These are phyloP conservation scores for Lachnellula hyalina DNA, from an alignment of 2,329 filamentous ascomycete genomes.

Conservation along the genomic window DNA sequence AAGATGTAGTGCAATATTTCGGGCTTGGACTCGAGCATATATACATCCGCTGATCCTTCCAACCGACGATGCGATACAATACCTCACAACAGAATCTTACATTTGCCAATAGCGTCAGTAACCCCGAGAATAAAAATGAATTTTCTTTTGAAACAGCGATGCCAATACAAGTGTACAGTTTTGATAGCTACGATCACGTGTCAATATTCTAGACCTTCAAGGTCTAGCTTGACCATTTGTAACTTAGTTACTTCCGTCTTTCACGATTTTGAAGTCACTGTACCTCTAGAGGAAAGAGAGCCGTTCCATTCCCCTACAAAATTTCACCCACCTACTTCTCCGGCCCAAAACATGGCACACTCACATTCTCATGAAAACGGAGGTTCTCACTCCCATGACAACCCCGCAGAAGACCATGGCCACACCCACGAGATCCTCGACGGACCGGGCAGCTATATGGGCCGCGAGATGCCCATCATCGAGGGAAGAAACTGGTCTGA, in stretches of 20 bases:
- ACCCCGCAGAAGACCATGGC: slow-evolving; percentile 68
- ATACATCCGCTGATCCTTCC: too few species aligned
- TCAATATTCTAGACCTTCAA: neutral
- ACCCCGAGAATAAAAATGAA: too few species aligned
- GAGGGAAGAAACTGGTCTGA: slow-evolving; percentile 84
- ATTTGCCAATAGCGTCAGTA: too few species aligned
- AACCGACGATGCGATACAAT: too few species aligned
- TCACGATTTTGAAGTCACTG: neutral
- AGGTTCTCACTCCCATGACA: slow-evolving; percentile 49
- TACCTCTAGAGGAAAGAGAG: neutral
- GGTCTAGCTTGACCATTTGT: neutral
- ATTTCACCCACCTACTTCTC: neutral
- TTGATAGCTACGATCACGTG: neutral
- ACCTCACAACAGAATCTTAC: too few species aligned
- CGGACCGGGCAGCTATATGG: slow-evolving; percentile 83
- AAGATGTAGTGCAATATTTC: too few species aligned
- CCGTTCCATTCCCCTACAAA: neutral
- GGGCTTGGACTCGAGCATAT: too few species aligned
- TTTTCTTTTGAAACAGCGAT: neutral
- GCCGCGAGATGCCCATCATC: slow-evolving; percentile 88
- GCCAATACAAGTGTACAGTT: neutral
- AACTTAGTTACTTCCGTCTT: neutral
- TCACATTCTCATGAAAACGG: slow-evolving; percentile 24
- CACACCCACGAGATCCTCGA: slow-evolving; percentile 95
- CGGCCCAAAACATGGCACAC: slow-evolving; percentile 4